Conservation (phyloP, 768 basidiomycete species). For the Leccinum obscurum region DNA sequence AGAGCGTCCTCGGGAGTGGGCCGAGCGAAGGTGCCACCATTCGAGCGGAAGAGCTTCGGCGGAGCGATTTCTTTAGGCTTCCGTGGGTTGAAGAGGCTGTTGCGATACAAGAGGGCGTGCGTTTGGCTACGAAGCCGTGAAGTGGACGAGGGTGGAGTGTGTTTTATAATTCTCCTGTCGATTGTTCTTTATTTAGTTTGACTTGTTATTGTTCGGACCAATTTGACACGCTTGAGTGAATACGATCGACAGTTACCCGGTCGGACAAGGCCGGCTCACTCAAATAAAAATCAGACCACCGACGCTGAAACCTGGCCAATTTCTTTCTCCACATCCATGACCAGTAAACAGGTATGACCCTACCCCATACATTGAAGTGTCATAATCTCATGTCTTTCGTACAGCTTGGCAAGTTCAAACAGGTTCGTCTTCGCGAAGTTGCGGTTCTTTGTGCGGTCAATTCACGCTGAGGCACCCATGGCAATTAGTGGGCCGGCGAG, state of each 20-base stretch:
- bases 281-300: slow-evolving; percentile 20
- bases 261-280: slow-evolving; percentile 17
- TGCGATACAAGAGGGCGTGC: slow-evolving; percentile 79
- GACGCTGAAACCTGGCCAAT: neutral
- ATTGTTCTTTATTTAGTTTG: slow-evolving; percentile 1
- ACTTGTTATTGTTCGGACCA: neutral
- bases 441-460: slow-evolving; percentile 3
- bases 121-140: slow-evolving; percentile 56
- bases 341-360: slow-evolving; percentile 59
- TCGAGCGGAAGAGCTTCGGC: slow-evolving; percentile 82
- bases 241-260: slow-evolving; percentile 10
- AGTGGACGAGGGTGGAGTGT: neutral
- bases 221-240: neutral
- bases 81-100: slow-evolving; percentile 93
- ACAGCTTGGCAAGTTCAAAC: slow-evolving; percentile 76
- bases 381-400: slow-evolving; percentile 5
- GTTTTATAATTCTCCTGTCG: slow-evolving; percentile 1
- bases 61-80: slow-evolving; percentile 88
- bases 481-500: slow-evolving; percentile 79
- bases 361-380: neutral
- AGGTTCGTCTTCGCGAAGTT: slow-evolving; percentile 45
- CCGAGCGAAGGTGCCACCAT: slow-evolving; percentile 76
- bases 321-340: slow-evolving; percentile 42
- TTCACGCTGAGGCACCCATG: slow-evolving; percentile 22
- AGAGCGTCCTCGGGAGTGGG: slow-evolving; percentile 86